Conservation (phyloP, 2,329 filamentous ascomycete species). For the Aspergillus brasiliensis region DNA sequence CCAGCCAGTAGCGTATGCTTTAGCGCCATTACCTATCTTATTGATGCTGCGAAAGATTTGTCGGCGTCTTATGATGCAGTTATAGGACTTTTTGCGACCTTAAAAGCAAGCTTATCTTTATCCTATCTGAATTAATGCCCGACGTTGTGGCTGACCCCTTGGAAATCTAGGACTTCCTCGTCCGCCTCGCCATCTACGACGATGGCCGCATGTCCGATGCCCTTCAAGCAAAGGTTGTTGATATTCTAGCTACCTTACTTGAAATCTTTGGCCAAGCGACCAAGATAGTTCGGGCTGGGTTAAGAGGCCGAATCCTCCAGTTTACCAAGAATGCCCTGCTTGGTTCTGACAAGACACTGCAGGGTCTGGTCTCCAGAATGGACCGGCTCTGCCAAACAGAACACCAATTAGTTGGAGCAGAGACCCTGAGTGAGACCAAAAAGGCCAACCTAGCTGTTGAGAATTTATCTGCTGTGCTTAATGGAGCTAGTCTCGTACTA, state of each 20-base stretch:
- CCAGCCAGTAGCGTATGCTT: neutral
- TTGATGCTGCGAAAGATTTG: neutral
- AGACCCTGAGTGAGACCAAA: neutral
- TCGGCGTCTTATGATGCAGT: neutral
- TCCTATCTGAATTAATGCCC: neutral
- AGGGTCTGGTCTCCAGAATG: neutral
- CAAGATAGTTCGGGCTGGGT: neutral
- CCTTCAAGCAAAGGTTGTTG: neutral
- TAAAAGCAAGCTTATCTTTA: neutral
- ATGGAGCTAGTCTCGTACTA: neutral
- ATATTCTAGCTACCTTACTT: neutral
- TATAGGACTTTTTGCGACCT: neutral
- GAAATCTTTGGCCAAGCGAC: neutral
- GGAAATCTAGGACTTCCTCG: neutral
- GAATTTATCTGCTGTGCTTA: neutral
- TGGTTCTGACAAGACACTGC: neutral
- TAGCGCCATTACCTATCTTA: neutral
- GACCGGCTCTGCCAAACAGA: neutral
- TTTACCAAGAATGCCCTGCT: neutral
- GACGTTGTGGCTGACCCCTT: neutral
- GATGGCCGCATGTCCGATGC: neutral
- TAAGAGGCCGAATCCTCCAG: neutral
- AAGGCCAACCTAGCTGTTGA: neutral
- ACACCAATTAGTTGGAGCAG: neutral
- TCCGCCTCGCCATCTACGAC: neutral